phyloP scores from a whole-genome alignment of 257 asterid species.

The Capsicum pubescens region DNA sequence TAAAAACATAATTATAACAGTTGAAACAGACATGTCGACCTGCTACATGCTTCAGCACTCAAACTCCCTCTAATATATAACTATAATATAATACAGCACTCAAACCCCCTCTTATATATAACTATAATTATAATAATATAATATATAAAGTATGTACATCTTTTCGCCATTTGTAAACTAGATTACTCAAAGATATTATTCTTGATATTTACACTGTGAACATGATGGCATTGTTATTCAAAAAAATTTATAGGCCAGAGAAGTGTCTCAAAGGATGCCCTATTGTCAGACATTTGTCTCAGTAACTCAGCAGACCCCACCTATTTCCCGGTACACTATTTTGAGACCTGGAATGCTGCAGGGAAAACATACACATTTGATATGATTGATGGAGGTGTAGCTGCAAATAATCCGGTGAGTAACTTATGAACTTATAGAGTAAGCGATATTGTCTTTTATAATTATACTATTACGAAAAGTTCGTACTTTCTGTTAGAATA shows the following conservation, averaged over 20 bases:
- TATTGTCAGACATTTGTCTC: constrained; percentile 60
- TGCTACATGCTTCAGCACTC: too few species aligned
- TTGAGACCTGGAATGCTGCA: constrained; percentile 45
- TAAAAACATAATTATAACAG: too few species aligned
- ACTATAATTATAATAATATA: too few species aligned
- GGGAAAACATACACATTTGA: constrained; percentile 44
- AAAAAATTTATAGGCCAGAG: constrained; percentile 43
- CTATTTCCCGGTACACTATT: constrained; percentile 63
- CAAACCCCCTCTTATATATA: too few species aligned
- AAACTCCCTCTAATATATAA: too few species aligned
- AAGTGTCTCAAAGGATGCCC: constrained; percentile 48
- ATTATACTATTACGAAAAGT: too few species aligned
- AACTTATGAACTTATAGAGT: background rate
- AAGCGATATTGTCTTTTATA: too few species aligned
- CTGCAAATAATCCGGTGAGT: constrained; percentile 68
- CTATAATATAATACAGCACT: too few species aligned
- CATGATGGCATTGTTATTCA: background rate
- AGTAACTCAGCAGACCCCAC: constrained; percentile 81
- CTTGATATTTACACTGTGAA: background rate
- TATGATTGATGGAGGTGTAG: constrained; percentile 71
- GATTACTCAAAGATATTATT: background rate
- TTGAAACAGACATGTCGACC: too few species aligned
- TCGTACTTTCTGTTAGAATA: too few species aligned
- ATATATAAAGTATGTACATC: background rate
- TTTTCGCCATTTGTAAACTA: background rate